Evolutionary conservation across 192 early-diverging fungal genomes (phyloP), one percentile per base, ranked within the genome.

Genomic region (Podila epigama): DNA sequence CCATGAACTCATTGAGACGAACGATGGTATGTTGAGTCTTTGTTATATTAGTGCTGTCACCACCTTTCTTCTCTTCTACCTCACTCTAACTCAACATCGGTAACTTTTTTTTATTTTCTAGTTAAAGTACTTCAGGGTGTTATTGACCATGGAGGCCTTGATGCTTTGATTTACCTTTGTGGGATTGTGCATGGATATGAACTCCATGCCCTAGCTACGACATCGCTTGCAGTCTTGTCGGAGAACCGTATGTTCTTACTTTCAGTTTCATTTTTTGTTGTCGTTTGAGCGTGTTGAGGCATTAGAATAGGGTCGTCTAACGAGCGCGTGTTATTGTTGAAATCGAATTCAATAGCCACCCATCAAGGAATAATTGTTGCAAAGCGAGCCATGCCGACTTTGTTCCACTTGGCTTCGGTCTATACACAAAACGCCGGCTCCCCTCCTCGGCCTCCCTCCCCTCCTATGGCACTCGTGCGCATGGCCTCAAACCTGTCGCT

Each of bases 141-240:
- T 13, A 42, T 86, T 7, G 81, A 55, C 35, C 64, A 88, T 60
- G 87, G 87, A 12, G 87, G 87, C 36, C 41, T 88, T 15, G 87
- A 88, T 62, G 83, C 87, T 4, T 52, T 85, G 13, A 69, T 88
- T 5, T 88, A 84, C 63, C 48, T 88, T 4, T 86, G 85, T 60
- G 69, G 64, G 25, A 50, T 70, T 31, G 67, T 53, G 16, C 79
- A 75, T 35, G 71, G 68, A 20, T 64, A 35, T 12, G 80, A 86
- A 22, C 58, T 88, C 7, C 87, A 88, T 61, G 70, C 79, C 10
- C 40, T 81, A 10, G 77, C 81, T 6, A 84, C 87, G 11, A 77
- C 77, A 15, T 75, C 82, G 22, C 60, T 88, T 34, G 83, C 83
- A n/a, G 80, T 73, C 16, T 41, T 88, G 10, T 53, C 86, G 27